phyloP scores from a whole-genome alignment of 2,329 filamentous ascomycete species.

The Amauroascus niger region DNA sequence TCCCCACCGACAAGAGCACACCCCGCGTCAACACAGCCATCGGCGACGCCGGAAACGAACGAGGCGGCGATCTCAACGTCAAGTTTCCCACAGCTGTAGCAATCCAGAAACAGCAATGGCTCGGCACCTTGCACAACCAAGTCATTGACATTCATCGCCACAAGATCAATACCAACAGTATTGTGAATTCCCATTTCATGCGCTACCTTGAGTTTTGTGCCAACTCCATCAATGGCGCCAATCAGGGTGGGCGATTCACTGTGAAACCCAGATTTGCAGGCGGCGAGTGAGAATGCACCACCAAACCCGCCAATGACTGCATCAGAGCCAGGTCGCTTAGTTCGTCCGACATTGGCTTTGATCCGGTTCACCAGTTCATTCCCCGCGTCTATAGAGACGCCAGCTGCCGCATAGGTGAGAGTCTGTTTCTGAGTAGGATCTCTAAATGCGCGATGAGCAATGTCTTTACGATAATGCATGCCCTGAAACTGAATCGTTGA shows the following conservation, averaged over 20 bases:
- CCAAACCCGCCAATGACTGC: slow-evolving; percentile 94
- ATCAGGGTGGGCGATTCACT: slow-evolving; percentile 68
- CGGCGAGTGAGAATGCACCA: slow-evolving; percentile 68
- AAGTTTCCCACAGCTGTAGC: slow-evolving; percentile 87
- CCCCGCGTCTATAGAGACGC: slow-evolving; percentile 87
- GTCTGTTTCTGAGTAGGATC: slow-evolving; percentile 21
- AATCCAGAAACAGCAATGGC: slow-evolving; percentile 93
- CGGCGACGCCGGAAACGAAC: slow-evolving; percentile 86
- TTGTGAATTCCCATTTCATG: slow-evolving; percentile 82
- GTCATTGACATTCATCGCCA: slow-evolving; percentile 99
- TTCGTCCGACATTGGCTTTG: slow-evolving; percentile 79
- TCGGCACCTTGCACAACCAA: slow-evolving; percentile 91
- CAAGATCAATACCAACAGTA: slow-evolving; percentile 91
- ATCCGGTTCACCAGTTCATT: slow-evolving; percentile 89
- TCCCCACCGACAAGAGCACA: slow-evolving; percentile 94
- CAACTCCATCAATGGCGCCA: slow-evolving; percentile 92
- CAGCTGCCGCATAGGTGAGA: slow-evolving; percentile 85
- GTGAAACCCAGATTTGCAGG: slow-evolving; percentile 61
- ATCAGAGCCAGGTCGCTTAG: slow-evolving; percentile 74
- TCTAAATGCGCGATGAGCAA: slow-evolving; percentile 60
- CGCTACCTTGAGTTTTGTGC: slow-evolving; percentile 93
- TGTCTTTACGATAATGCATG: slow-evolving; percentile 89
- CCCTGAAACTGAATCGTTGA: slow-evolving; percentile 70
- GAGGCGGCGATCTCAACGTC: slow-evolving; percentile 65
- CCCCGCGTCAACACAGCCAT: slow-evolving; percentile 72